phyloP scores from a whole-genome alignment of 257 asterid species.

The Plantago major region DNA sequence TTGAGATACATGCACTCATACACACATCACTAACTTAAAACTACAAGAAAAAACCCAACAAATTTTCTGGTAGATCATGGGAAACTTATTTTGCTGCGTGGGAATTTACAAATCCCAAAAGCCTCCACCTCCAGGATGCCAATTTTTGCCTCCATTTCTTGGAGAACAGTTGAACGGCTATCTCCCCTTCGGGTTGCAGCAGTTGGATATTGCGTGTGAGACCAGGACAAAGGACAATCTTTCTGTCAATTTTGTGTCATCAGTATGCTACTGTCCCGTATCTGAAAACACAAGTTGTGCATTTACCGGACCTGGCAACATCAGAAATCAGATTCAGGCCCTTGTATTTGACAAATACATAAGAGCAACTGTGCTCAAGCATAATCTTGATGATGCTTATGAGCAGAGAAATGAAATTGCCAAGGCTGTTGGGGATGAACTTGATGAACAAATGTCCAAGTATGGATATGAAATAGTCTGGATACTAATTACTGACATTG shows the following conservation, averaged over 20 bases:
- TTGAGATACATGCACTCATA: no score
- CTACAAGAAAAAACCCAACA: no score
- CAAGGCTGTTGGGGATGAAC: conserved; percentile 39
- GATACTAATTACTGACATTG: conserved; percentile 37
- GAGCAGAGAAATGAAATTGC: conserved; percentile 44
- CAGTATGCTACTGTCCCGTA: conserved; percentile 32
- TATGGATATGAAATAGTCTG: conserved; percentile 40
- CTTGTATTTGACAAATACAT: conserved; percentile 35
- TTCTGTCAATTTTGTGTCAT: conserved; percentile 36
- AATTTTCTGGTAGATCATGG: no score
- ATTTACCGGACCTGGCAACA: conserved; percentile 30
- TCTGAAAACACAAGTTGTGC: conserved; percentile 33
- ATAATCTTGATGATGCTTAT: conserved; percentile 28
- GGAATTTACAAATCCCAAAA: no score
- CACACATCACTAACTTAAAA: no score
- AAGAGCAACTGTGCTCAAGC: conserved; percentile 39
- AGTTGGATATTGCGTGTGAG: no score
- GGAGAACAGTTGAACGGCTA: no score
- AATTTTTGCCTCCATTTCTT: no score
- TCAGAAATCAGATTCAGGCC: conserved; percentile 31
- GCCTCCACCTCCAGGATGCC: no score
- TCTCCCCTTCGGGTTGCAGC: no score
- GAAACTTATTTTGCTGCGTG: no score
- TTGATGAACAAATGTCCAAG: conserved; percentile 41
- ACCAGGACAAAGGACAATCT: conserved; percentile 23